Conservation (phyloP, 176 grass and related monocot species). For the Bromus sterilis region DNA sequence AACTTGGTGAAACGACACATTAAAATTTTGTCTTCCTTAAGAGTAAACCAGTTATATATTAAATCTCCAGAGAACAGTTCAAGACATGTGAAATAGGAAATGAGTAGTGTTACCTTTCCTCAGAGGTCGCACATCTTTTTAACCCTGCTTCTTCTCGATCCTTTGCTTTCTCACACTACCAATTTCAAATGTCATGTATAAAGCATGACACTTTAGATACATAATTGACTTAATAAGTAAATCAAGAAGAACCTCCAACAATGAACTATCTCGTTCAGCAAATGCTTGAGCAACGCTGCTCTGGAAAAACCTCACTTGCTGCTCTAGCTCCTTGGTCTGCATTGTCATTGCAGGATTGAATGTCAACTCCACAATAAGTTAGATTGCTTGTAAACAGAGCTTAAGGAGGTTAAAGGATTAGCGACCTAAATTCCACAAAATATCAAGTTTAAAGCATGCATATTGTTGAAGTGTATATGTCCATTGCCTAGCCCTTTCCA, state of each 20-base stretch:
- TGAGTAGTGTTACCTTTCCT: constrained; percentile 54
- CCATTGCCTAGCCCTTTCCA: no score
- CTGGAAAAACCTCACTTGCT: constrained; percentile 97
- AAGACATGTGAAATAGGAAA: constrained; percentile 1
- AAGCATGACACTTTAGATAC: not conserved
- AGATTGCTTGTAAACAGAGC: not conserved
- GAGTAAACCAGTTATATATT: not conserved
- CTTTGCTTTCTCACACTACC: constrained; percentile 84
- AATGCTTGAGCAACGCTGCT: constrained; percentile 85
- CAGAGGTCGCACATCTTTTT: constrained; percentile 44
- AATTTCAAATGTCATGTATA: constrained; percentile 13
- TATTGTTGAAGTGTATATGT: no score
- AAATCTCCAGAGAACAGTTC: not conserved
- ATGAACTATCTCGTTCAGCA: constrained; percentile 75
- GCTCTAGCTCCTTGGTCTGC: constrained; percentile 94
- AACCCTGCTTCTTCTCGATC: constrained; percentile 66
- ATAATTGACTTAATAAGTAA: constrained; percentile 29
- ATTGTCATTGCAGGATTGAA: constrained; percentile 22
- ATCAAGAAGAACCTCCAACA: constrained; percentile 67
- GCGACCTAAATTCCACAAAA: not conserved
- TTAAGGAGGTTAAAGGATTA: not conserved
- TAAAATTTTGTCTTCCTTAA: not conserved
- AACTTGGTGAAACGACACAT: not conserved
- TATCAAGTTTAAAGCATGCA: not conserved
- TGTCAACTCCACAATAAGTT: not conserved